Percentiles rank a stretch among this genome's conserved stretches.
phyloP scores from a whole-genome alignment of 2,329 filamentous ascomycete genomes.

The Pezicula neosporulosa region DNA sequence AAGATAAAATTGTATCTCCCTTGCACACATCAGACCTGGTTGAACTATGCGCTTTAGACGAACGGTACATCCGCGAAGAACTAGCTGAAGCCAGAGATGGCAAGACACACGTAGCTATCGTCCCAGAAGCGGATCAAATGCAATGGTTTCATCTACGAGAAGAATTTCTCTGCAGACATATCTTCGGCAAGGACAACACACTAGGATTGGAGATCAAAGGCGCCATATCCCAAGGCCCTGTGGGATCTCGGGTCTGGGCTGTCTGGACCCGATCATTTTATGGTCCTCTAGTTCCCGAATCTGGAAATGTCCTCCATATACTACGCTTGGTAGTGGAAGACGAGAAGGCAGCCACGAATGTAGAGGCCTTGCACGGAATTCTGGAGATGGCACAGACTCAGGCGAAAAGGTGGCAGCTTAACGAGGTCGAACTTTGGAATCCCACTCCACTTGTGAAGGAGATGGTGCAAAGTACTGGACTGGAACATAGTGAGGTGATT shows the following conservation, averaged over 20 bases:
- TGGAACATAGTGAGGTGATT: conserved; percentile 47
- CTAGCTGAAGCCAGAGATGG: conserved; percentile 39
- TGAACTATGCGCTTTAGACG: conserved; percentile 61
- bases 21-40: conserved; percentile 59
- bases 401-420: conserved; percentile 68
- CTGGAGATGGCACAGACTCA: conserved; percentile 65
- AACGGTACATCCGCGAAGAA: conserved; percentile 52
- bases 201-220: conserved; percentile 59
- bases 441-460: conserved; percentile 53
- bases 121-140: conserved; percentile 65
- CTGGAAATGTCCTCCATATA: conserved; percentile 67
- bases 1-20: conserved; percentile 19
- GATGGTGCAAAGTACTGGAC: conserved; percentile 42
- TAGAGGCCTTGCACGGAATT: conserved; percentile 56
- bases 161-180: conserved; percentile 66
- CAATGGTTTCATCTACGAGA: conserved; percentile 80
- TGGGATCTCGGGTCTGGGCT: conserved; percentile 64
- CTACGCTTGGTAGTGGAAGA: conserved; percentile 67
- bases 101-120: conserved; percentile 58
- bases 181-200: conserved; percentile 45
- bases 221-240: conserved; percentile 54
- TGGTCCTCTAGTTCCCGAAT: conserved; percentile 38
- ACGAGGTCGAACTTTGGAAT: conserved; percentile 79
- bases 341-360: conserved; percentile 37
- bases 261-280: conserved; percentile 69